Conservation (phyloP, 345 rosid genomes). For the Eucalyptus globulus region DNA sequence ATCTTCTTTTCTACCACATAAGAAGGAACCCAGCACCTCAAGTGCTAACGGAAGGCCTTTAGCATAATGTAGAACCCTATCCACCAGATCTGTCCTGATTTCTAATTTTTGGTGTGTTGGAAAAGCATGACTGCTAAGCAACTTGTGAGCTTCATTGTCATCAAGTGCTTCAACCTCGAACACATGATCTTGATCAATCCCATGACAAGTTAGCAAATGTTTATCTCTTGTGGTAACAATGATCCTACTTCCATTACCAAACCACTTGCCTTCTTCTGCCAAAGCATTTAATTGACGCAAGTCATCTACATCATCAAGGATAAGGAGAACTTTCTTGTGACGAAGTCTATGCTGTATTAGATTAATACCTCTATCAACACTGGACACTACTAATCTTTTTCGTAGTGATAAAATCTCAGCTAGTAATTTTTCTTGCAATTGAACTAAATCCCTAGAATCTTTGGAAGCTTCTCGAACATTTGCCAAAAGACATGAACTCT, state of each 20-base stretch:
- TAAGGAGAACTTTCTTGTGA: not conserved
- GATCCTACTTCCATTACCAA: not conserved
- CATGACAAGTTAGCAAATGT: not conserved
- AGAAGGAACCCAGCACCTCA: not conserved
- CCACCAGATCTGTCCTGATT: not conserved
- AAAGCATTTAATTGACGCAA: not conserved
- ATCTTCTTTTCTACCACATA: not conserved
- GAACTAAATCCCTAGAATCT: not conserved
- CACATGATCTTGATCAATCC: not conserved
- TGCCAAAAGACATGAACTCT: not conserved
- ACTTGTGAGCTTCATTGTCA: not conserved
- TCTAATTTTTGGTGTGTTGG: not conserved
- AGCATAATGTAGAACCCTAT: not conserved
- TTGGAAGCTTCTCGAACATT: not conserved
- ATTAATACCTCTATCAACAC: not conserved
- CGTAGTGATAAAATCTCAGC: fast-evolving
- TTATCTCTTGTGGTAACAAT: not conserved
- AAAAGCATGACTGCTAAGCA: not conserved
- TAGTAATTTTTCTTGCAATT: not conserved
- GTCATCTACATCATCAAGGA: not conserved
- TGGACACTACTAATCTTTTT: not conserved
- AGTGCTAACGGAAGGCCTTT: not conserved
- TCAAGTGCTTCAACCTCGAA: not conserved
- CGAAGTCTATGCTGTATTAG: not conserved
- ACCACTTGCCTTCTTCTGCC: not conserved